Conservation (phyloP, 1,139 yeast genomes). For the Zhuliangozyma parablackwelliae region DNA sequence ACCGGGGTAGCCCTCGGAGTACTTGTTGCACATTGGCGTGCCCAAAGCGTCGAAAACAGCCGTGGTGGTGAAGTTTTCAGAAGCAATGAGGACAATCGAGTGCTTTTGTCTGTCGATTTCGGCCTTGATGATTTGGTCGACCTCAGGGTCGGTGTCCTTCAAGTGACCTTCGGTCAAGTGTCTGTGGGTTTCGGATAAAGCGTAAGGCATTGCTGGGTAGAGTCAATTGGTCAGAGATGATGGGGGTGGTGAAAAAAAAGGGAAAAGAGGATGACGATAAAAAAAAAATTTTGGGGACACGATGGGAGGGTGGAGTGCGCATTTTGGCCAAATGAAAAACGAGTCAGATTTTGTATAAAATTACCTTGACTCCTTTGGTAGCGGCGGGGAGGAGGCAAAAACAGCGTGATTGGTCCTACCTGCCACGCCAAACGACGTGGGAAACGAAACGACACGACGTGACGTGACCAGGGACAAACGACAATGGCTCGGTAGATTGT, state of each 20-base stretch:
- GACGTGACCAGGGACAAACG: too few species aligned
- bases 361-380: too few species aligned
- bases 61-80: slow-evolving; percentile 95
- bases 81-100: slow-evolving; percentile 90
- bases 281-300: not conserved
- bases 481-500: too few species aligned
- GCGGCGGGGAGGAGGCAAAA: too few species aligned
- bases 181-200: slow-evolving; percentile 63
- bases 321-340: not conserved
- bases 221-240: not conserved
- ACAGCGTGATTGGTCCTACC: too few species aligned
- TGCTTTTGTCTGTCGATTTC: slow-evolving; percentile 93
- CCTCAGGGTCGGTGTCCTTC: slow-evolving; percentile 78
- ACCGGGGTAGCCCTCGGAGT: slow-evolving; percentile 86
- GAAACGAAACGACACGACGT: too few species aligned
- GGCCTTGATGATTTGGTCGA: slow-evolving; percentile 73
- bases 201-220: slow-evolving; percentile 41
- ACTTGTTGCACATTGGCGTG: slow-evolving; percentile 92
- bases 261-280: not conserved
- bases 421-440: too few species aligned
- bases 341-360: too few species aligned
- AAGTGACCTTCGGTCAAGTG: slow-evolving; percentile 65
- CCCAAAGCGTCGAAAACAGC: slow-evolving; percentile 96
- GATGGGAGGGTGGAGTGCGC: not conserved
- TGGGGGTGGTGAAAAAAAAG: not conserved